These are phyloP conservation scores for Daldinia sp. DNA, from an alignment of 2,329 filamentous ascomycete genomes.

Conservation along the genomic window DNA sequence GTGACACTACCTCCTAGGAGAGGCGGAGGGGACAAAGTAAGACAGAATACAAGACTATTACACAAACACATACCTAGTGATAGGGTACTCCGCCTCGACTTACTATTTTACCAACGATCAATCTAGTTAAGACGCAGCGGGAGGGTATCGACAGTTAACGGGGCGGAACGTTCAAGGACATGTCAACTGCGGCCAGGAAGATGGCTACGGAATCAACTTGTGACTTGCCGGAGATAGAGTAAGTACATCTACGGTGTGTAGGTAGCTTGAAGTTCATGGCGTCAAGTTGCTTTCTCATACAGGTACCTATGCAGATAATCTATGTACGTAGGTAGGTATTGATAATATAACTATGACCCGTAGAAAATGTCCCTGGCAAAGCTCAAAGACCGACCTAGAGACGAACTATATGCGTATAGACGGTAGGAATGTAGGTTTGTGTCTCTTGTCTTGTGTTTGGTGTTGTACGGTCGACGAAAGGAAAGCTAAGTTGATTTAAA, in stretches of 20 bases:
- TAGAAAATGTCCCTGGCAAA: background rate
- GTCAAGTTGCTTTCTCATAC: background rate
- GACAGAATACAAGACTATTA: conserved; percentile 10
- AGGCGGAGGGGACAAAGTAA: background rate
- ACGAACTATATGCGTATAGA: background rate
- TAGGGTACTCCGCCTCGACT: conserved; percentile 16
- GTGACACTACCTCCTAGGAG: conserved; percentile 9
- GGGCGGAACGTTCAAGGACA: conserved; percentile 31
- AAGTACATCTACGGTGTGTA: background rate
- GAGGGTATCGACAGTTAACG: conserved; percentile 34
- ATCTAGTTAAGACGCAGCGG: conserved; percentile 27
- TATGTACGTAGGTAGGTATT: no score
- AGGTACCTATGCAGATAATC: no score
- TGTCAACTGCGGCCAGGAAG: conserved; percentile 9
- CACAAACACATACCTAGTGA: conserved; percentile 18
- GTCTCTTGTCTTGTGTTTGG: conserved; percentile 20
- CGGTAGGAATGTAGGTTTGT: background rate
- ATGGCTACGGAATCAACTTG: background rate
- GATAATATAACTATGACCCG: background rate
- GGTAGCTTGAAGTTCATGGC: background rate
- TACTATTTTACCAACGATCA: conserved; percentile 15
- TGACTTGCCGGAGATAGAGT: background rate
- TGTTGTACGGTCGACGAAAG: conserved; percentile 14
- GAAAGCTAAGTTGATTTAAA: background rate
- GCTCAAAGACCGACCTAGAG: background rate